Percentiles rank a stretch among this genome's conserved stretches.
These are phyloP conservation scores for Salmacisia buchloeana DNA, from an alignment of 1,284 basidiomycete species.

Conservation along the genomic window DNA sequence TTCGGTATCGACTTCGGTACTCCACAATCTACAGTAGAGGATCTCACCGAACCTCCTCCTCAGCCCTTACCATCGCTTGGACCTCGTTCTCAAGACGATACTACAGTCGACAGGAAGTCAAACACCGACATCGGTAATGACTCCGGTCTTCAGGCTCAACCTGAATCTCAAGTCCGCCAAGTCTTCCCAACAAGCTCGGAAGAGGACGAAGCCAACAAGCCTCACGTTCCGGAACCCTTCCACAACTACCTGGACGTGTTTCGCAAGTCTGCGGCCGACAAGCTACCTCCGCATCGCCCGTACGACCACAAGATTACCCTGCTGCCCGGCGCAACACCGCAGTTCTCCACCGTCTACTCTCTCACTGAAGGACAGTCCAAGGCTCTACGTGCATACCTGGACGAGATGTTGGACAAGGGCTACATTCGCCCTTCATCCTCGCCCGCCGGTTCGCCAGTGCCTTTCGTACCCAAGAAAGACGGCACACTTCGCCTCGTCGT, in stretches of 20 bases:
- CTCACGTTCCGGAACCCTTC: constrained; percentile 1
- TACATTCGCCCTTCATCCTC: constrained; percentile 13
- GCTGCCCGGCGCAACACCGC: not conserved
- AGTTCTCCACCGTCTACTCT: not conserved
- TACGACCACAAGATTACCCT: not conserved
- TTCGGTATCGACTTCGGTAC: too few relatives aligned
- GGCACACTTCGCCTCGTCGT: constrained; percentile 52
- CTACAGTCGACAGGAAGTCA: not conserved
- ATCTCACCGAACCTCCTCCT: not conserved
- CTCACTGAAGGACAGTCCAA: not conserved
- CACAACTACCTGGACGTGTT: not conserved
- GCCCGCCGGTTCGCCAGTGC: not conserved
- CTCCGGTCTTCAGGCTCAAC: not conserved
- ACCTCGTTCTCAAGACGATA: not conserved
- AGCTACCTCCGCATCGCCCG: not conserved
- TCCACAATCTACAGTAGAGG: too few relatives aligned
- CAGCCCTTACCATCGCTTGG: not conserved
- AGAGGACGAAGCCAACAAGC: not conserved
- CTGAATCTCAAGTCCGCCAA: not conserved
- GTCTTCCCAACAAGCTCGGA: not conserved
- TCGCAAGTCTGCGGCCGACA: not conserved
- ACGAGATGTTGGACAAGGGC: constrained; percentile 8
- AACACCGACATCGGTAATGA: not conserved
- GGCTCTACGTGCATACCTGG: constrained; percentile 3
- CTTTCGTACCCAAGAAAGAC: constrained; percentile 11